These are phyloP conservation scores for Circinella umbellata DNA, from an alignment of 371 early-diverging fungal species.

Conservation along the genomic window DNA sequence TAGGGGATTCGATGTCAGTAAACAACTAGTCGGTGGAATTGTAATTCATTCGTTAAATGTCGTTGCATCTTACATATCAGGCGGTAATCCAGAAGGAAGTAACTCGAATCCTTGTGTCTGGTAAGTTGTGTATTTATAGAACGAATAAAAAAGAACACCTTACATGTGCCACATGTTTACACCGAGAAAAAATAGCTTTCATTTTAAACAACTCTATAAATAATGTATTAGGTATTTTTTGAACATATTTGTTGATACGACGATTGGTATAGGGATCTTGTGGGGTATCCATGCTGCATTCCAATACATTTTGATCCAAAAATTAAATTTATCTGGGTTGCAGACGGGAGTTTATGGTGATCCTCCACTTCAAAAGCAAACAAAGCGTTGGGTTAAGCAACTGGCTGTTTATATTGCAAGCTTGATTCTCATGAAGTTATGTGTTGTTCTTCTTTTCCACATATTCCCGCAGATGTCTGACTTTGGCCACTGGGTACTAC, in stretches of 20 bases:
- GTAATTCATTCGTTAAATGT: constrained; percentile 69
- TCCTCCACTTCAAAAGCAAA: constrained; percentile 55
- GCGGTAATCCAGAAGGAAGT: constrained; percentile 49
- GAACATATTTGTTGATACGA: constrained; percentile 75
- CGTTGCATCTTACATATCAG: constrained; percentile 61
- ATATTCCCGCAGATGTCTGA: constrained; percentile 61
- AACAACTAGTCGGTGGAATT: constrained; percentile 68
- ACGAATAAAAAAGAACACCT: neutral
- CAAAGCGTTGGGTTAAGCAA: constrained; percentile 64
- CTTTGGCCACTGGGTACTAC: constrained; percentile 63
- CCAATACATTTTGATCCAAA: constrained; percentile 35
- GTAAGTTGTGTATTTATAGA: constrained; percentile 32
- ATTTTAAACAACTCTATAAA: neutral
- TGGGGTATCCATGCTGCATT: constrained; percentile 57
- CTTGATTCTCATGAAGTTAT: constrained; percentile 63
- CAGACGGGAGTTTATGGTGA: constrained; percentile 69
- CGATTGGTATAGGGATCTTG: constrained; percentile 68
- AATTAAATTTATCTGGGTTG: constrained; percentile 46
- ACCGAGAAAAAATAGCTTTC: neutral
- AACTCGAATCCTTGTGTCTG: constrained; percentile 71
- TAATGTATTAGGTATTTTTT: constrained; percentile 63
- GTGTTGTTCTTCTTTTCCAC: constrained; percentile 53
- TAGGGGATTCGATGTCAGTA: constrained; percentile 71
- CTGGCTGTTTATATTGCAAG: constrained; percentile 57
- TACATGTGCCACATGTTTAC: no score